Evolutionary conservation across 1,284 basidiomycete species (phyloP).

Genomic region (Ceratobasidium theobromae): DNA sequence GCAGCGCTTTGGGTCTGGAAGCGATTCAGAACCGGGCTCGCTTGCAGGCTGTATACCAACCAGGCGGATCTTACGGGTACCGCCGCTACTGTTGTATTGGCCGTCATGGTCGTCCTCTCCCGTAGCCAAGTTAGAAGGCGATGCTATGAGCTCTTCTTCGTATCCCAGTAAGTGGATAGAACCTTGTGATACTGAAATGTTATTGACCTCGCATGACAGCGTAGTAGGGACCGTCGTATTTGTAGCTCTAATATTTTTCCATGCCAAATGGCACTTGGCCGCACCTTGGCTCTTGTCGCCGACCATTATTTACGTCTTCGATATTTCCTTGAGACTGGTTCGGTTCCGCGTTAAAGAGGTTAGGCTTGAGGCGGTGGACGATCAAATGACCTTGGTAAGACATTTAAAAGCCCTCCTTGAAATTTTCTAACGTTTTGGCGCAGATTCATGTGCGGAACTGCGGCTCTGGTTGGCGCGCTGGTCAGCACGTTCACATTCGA

Average conservation of each 20-base stretch:
- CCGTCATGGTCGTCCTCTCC: constrained; percentile 55
- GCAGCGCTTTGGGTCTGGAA: constrained; percentile 70
- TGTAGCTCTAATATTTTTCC: constrained; percentile 77
- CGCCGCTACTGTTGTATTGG: constrained; percentile 59
- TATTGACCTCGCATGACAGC: constrained; percentile 34
- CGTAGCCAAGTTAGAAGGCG: constrained; percentile 50
- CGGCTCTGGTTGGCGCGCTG: constrained; percentile 71
- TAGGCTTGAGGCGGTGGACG: constrained; percentile 58
- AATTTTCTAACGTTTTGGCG: neutral
- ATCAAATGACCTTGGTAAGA: constrained; percentile 68
- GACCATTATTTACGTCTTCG: constrained; percentile 72
- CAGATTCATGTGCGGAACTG: constrained; percentile 74
- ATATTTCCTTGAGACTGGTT: constrained; percentile 67
- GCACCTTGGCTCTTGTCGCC: constrained; percentile 78
- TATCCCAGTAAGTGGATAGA: constrained; percentile 50
- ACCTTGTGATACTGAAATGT: neutral
- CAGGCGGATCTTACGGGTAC: constrained; percentile 72
- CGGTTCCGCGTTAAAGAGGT: constrained; percentile 76
- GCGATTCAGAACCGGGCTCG: constrained; percentile 55
- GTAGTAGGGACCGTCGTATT: constrained; percentile 64
- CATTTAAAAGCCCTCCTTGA: neutral
- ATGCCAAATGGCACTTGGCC: constrained; percentile 63
- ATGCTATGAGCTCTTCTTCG: constrained; percentile 55
- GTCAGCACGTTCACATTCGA: constrained; percentile 75
- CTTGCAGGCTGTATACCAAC: constrained; percentile 51